Base-by-base conservation (phyloP, 2,329 filamentous ascomycete species). In the Ophiostoma perfectum region DNA sequence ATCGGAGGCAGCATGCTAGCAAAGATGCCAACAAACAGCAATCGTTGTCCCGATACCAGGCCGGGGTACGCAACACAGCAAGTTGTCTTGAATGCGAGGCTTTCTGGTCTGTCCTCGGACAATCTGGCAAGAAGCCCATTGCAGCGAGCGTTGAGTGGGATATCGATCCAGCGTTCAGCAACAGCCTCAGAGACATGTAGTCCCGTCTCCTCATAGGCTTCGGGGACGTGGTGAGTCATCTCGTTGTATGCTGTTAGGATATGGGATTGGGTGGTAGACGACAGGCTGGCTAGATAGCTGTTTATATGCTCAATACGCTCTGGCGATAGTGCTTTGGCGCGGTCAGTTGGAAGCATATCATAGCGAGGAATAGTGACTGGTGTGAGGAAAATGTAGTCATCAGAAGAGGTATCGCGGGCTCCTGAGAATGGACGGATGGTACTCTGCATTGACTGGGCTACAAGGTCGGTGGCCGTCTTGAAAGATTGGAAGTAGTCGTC, bases 91-190 rank as follows among this genome's bases (percentile, higher is more conserved):
- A 81, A 81, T 0, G 80, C 79, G 9, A 62, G 49, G 14, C 62
- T 55, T 3, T 27, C 27, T 0, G 62, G 52, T 70, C 80, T 80
- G 39, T 76, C 75, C 6, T 52, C 36, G 2, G 64, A 36, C 0
- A 64, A 12, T 2, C 65, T 64, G n/a, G 77, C 76, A 18, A 78
- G 73, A 69, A 79, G 77, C 7, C 78, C 76, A 73, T 87, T 87
- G 76, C 86, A 88, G 62, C 81, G 80, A 41, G 81, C 76, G 69
- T 85, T 85, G 65, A 88, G 78, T 1, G 85, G 74, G 18, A 86
- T 74, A 72, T 87, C 82, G 14, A 82, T 81, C 76, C 83, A 82
- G 66, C 77, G 76, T 64, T 77, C 76, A 1, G 81, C 80, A 41
- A 86, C 78, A 39, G 74, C 76, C 14, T 81, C 77, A 12, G 79